Conservation (phyloP, 352 stramenopile genomes). For the Phytophthora aleatoria region DNA sequence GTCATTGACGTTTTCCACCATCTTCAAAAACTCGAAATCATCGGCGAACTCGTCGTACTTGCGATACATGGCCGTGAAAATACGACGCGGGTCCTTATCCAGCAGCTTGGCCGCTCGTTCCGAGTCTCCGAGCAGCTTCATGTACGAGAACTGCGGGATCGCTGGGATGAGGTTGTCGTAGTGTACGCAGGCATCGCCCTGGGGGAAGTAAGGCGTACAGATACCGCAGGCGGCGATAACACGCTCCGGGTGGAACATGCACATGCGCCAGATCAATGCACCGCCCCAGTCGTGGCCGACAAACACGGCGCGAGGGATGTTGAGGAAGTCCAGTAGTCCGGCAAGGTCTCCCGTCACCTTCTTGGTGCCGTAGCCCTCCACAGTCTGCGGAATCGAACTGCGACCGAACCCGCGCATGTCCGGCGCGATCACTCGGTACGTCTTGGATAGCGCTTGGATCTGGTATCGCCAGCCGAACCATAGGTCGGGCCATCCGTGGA, state of each 20-base stretch:
- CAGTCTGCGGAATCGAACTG: constrained; percentile 45
- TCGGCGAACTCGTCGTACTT: constrained; percentile 40
- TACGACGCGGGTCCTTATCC: constrained; percentile 43
- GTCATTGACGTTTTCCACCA: constrained; percentile 36
- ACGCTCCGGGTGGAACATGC: constrained; percentile 60
- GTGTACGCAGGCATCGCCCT: no score
- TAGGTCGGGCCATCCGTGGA: constrained; percentile 77
- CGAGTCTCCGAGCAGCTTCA: constrained; percentile 56
- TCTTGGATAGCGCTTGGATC: constrained; percentile 55
- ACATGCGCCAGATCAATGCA: constrained; percentile 65
- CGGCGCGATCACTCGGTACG: constrained; percentile 61
- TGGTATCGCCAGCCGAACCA: constrained; percentile 76
- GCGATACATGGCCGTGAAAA: constrained; percentile 58
- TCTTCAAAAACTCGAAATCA: constrained; percentile 40
- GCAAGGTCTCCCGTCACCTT: constrained; percentile 54
- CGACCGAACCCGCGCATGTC: constrained; percentile 61
- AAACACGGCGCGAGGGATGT: constrained; percentile 66
- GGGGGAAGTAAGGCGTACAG: constrained; percentile 55
- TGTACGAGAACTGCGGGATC: constrained; percentile 36
- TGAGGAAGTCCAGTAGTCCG: constrained; percentile 55
- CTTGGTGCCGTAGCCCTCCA: constrained; percentile 54
- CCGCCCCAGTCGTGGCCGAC: constrained; percentile 76
- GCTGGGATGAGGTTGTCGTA: no score
- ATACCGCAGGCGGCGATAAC: constrained; percentile 53
- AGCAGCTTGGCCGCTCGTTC: constrained; percentile 38